A percentile compares a stretch with the other conserved stretches of the same genome.
Conservation (phyloP, 75 land plant species). For the Sequoiadendron giganteum region DNA sequence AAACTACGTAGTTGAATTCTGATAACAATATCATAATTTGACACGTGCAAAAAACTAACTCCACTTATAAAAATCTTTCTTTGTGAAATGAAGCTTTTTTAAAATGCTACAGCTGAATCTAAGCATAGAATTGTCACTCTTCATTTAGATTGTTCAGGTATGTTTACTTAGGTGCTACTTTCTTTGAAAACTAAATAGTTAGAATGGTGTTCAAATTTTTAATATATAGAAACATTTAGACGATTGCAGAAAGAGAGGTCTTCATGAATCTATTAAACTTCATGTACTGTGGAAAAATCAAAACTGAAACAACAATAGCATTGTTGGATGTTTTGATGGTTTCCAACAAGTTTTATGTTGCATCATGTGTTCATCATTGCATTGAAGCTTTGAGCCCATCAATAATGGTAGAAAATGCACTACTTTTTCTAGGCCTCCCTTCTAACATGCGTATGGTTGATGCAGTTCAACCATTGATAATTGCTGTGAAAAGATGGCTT, state of each 20-base stretch:
- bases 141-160: constrained; percentile 32
- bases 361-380: constrained; percentile 44
- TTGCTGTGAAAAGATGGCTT: not conserved
- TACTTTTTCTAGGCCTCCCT: constrained; percentile 41
- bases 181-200: too few relatives aligned
- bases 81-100: constrained; percentile 30
- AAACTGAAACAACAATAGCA: constrained; percentile 8
- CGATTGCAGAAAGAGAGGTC: constrained; percentile 35
- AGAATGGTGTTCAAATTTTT: not conserved
- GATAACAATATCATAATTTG: too few relatives aligned
- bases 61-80: not conserved
- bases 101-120: constrained; percentile 47
- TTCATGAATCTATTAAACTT: constrained; percentile 48
- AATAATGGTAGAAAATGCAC: constrained; percentile 39
- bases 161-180: not conserved
- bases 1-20: too few relatives aligned
- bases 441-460: constrained; percentile 35
- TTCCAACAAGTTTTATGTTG: constrained; percentile 49
- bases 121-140: constrained; percentile 39
- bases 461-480: not conserved
- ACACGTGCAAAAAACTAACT: too few relatives aligned
- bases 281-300: constrained; percentile 21
- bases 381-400: constrained; percentile 30
- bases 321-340: constrained; percentile 43
- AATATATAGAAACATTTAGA: not conserved